Base-by-base conservation (phyloP, 2,329 filamentous ascomycete genomes). In the Ceratocystis smalleyi region DNA sequence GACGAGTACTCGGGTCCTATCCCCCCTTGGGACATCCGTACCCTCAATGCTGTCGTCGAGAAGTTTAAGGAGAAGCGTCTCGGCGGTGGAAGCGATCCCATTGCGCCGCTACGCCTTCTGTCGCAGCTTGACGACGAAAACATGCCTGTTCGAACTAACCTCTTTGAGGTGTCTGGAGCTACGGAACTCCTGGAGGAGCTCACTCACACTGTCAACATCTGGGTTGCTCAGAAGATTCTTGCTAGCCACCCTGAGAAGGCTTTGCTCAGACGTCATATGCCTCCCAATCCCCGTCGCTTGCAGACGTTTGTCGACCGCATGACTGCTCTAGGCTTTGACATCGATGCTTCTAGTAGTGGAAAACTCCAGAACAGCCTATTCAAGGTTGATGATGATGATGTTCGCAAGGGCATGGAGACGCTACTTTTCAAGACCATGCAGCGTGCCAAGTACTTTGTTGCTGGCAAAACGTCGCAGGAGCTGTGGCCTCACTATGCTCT, bases 101-200 rank as follows among this genome's bases (percentile, higher is more conserved):
- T 96, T 70, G 88, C 91, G 43, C 86, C 92, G 49, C 83, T 99
- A 62, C 88, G 94, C 65, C 81, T 99, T 59, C 79, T 97, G 67
- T 91, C 96, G 75, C 91, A 96, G 76, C 81, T 97, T 49, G 94
- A 99, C 70, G 94, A 99, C 70, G 94, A 99, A 79, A 97, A 97
- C 74, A 90, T 96, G 63, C 94, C 92, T 1, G 91, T 97, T 49
- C 91, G 96, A 77, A 84, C 90, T 73, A 99, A 97, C 77, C 88
- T 99, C 68, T 99, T 97, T 71, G 87, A 96, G 73, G 92, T 89
- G 35, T 90, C 89, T 12, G 80, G 86, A 8, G 89, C 91, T 2
- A 90, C 95, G 68, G 92, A 97, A 76, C 83, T 97, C 68, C 89
- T 96, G 55, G 94, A 99, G 74, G 94, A 99, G 77, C 79, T 99